A percentile compares a stretch with the other conserved stretches of the same genome.
Conservation (phyloP, 305 asterid genomes). For the Fraxinus dipetala region DNA sequence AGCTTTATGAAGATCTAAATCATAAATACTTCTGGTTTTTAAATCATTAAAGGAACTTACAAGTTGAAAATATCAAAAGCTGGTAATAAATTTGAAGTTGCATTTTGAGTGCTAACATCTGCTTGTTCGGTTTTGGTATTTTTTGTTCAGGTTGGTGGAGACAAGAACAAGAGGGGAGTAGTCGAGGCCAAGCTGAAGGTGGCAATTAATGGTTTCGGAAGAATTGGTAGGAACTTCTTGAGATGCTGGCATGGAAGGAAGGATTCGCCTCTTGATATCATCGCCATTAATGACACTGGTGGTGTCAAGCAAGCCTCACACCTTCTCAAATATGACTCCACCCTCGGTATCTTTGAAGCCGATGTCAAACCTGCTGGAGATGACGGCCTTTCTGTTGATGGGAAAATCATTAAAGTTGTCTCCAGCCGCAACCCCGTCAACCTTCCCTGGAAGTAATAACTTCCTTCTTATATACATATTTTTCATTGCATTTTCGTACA, state of each 20-base stretch:
- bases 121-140: neutral
- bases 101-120: neutral
- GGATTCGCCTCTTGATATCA: slow-evolving; percentile 78
- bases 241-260: slow-evolving; percentile 96
- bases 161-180: slow-evolving; percentile 57
- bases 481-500: neutral
- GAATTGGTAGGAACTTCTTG: slow-evolving; percentile 90
- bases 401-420: slow-evolving; percentile 71
- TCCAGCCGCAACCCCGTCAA: slow-evolving; percentile 69
- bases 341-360: slow-evolving; percentile 82
- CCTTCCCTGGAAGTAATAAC: slow-evolving; percentile 74
- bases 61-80: neutral
- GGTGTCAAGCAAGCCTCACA: slow-evolving; percentile 95
- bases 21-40: neutral
- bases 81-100: neutral
- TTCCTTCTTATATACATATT: neutral
- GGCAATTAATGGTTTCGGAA: slow-evolving; percentile 90
- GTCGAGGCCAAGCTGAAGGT: slow-evolving; percentile 88
- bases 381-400: slow-evolving; percentile 69
- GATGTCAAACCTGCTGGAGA: slow-evolving; percentile 70
- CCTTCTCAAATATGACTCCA: slow-evolving; percentile 93
- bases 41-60: neutral
- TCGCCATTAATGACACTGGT: slow-evolving; percentile 84
- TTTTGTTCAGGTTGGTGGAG: slow-evolving; percentile 56
- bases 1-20: neutral